phyloP scores from a whole-genome alignment of 441 rosid species.

The Erodium moschatum region DNA sequence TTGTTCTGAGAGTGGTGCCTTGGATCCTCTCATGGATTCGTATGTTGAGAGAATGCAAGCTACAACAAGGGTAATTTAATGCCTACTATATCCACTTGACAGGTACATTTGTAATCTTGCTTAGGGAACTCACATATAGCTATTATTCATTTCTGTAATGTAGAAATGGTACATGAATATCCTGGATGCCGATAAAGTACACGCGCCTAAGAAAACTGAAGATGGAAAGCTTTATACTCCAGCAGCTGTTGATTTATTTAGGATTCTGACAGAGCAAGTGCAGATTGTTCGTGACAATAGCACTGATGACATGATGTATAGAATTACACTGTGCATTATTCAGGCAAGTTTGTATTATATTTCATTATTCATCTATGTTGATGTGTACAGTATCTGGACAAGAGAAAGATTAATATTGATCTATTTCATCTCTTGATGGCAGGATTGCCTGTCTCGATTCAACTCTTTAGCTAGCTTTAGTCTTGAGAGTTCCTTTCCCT shows the following conservation, averaged over 20 bases:
- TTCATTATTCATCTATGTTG: neutral
- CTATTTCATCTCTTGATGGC: too few species aligned
- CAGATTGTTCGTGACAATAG: constrained; percentile 96
- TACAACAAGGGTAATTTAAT: constrained; percentile 68
- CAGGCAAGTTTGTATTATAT: constrained; percentile 49
- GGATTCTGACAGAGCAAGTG: constrained; percentile 98
- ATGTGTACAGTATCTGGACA: neutral
- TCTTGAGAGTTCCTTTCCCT: constrained; percentile 1
- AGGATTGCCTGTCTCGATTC: neutral
- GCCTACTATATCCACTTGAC: neutral
- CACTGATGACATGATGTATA: constrained; percentile 90
- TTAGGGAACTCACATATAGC: constrained; percentile 17
- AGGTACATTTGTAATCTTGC: constrained; percentile 4
- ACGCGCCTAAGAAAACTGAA: constrained; percentile 93
- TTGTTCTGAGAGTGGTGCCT: constrained; percentile 97
- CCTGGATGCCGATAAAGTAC: constrained; percentile 90
- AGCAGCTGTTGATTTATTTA: constrained; percentile 96
- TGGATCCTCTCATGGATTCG: constrained; percentile 97
- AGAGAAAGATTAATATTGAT: neutral
- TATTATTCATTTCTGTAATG: constrained; percentile 18
- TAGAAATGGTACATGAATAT: constrained; percentile 98
- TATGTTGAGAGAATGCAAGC: constrained; percentile 99
- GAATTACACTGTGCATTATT: constrained; percentile 86
- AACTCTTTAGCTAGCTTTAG: constrained; percentile 2
- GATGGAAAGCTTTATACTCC: constrained; percentile 97